Evolutionary conservation across 768 basidiomycete genomes (phyloP), one percentile per base, ranked within the genome.

Genomic region (Rhizopogon vesiculosus): DNA sequence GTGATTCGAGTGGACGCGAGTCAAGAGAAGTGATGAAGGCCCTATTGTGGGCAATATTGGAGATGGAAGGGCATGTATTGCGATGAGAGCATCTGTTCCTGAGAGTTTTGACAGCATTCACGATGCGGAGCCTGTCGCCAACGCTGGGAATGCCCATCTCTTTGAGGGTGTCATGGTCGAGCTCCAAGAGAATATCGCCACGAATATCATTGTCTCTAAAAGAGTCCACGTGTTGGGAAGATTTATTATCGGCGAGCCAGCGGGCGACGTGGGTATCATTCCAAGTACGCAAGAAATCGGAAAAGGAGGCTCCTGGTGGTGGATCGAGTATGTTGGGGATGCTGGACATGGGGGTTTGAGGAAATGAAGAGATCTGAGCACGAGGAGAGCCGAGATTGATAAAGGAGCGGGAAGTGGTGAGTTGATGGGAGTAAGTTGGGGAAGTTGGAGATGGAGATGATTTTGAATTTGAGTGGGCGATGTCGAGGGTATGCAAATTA

Each of bases 71-170:
- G 5, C 18, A 50, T 41, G 44, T 42, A 39, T 38, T 54, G 56
- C 56, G 64, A 2, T 67, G 55, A 3, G 74, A 67, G 46, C 83
- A 85, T 59, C 78, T 79, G 60, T 82, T 79, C 35, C 95, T 76
- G 15, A 98, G 76, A 5, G 74, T 67, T 66, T 93, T 94, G 57
- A 99, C 89, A 1, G 86, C 96, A 55, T 84, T 88, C 18, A 93
- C 65, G 49, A 99, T 89, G 65, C 92, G 81, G 7, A 98, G 83
- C 48, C 95, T 77, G 71, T 99, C 97, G 10, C 97, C 97, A 42
- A 99, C 87, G 70, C 88, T 92, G 33, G 77, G 63, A 29, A 99
- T 82, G 13, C 89, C 89, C 84, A 98, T 91, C 72, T 99, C 97
- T 67, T 87, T 91, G 49, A 99, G 74, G 2, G 85, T 87, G 7